Percentiles rank a stretch among this genome's conserved stretches.
Conservation (phyloP, 768 basidiomycete genomes). For the Cystobasidiopsis lactophilus region DNA sequence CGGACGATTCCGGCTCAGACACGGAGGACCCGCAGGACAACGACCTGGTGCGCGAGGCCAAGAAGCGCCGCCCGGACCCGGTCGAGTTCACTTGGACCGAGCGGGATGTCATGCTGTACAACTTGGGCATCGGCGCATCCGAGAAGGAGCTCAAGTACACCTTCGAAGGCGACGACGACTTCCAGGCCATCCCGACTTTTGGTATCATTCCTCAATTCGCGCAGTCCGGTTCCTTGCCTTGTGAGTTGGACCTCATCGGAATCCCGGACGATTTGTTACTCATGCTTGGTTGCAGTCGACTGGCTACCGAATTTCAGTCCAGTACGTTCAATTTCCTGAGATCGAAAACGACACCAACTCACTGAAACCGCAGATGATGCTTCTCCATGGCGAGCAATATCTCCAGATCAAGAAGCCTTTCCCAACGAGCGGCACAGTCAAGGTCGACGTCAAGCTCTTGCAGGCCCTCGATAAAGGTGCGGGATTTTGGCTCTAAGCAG, state of each 20-base stretch:
- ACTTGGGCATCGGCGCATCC: constrained; percentile 80
- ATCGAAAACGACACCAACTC: neutral
- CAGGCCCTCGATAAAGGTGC: constrained; percentile 29
- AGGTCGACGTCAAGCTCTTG: constrained; percentile 46
- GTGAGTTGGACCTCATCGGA: constrained; percentile 3
- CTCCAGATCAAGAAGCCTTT: constrained; percentile 60
- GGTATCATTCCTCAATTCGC: constrained; percentile 82
- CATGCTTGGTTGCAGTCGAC: constrained; percentile 30
- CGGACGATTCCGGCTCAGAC: neutral
- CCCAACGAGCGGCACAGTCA: constrained; percentile 58
- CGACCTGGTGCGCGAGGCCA: constrained; percentile 56
- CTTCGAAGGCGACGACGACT: constrained; percentile 70
- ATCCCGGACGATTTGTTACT: neutral
- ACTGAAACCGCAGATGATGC: constrained; percentile 42
- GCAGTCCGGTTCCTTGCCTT: constrained; percentile 40
- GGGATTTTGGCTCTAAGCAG: neutral
- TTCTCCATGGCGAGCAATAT: constrained; percentile 97
- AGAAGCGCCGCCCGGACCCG: constrained; percentile 34
- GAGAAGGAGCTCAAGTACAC: constrained; percentile 79
- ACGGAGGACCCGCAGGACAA: constrained; percentile 55
- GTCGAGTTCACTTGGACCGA: constrained; percentile 57
- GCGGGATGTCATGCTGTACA: constrained; percentile 82
- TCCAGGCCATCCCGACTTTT: constrained; percentile 72
- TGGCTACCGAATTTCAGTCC: constrained; percentile 92
- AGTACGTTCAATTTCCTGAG: constrained; percentile 29